Evolutionary conservation across 306 rosid genomes (phyloP).

Genomic region (Comarum palustre): DNA sequence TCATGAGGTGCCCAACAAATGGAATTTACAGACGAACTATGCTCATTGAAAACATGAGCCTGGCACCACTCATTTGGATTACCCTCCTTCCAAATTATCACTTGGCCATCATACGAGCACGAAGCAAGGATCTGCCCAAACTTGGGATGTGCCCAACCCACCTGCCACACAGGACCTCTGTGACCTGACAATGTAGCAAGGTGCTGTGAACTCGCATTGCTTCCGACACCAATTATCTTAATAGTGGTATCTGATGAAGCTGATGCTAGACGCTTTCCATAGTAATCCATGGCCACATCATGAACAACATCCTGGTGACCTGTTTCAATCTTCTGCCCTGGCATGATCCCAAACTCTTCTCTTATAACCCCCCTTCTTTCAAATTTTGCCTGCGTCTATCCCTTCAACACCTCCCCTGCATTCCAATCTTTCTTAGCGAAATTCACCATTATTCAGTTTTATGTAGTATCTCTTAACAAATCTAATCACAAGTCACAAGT

Average conservation of each 20-base stretch:
- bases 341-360: slow-evolving; percentile 41
- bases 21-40: slow-evolving; percentile 84
- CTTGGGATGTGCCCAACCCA: slow-evolving; percentile 94
- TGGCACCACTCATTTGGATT: slow-evolving; percentile 82
- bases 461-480: neutral
- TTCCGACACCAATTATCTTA: slow-evolving; percentile 71
- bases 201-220: slow-evolving; percentile 63
- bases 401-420: slow-evolving; percentile 8
- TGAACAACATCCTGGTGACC: slow-evolving; percentile 81
- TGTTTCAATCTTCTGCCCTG: slow-evolving; percentile 79
- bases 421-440: neutral
- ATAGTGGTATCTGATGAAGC: slow-evolving; percentile 84
- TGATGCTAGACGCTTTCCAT: slow-evolving; percentile 80
- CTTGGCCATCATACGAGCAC: slow-evolving; percentile 76
- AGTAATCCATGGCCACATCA: slow-evolving; percentile 86
- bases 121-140: slow-evolving; percentile 81
- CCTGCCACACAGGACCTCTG: slow-evolving; percentile 87
- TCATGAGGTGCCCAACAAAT: slow-evolving; percentile 97
- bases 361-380: neutral
- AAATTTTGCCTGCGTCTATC: neutral
- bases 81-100: slow-evolving; percentile 89
- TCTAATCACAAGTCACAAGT: neutral
- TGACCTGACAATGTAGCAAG: slow-evolving; percentile 78
- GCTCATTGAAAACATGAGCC: slow-evolving; percentile 72
- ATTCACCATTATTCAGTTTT: no score